Percentiles rank a stretch among this genome's conserved stretches.
These are phyloP conservation scores for Botrytis elliptica DNA, from an alignment of 2,329 filamentous ascomycete genomes.

Conservation along the genomic window DNA sequence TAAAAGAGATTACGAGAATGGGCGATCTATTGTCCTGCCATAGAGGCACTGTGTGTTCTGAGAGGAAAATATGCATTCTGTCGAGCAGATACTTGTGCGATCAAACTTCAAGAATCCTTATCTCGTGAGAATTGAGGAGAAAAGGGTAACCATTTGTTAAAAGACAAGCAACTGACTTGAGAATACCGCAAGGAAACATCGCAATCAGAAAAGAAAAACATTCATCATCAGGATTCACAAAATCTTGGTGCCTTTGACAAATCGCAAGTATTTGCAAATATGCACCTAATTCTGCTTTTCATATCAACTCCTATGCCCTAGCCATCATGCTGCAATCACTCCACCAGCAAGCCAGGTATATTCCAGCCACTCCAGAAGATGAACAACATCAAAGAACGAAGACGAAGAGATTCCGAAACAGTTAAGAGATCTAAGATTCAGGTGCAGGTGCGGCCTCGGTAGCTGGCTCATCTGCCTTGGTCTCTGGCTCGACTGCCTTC, in stretches of 20 bases:
- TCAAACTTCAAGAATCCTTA: slow-evolving; percentile 31
- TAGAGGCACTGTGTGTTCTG: slow-evolving; percentile 34
- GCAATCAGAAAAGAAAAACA: slow-evolving; percentile 41
- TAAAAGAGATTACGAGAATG: slow-evolving; percentile 27
- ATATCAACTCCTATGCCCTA: slow-evolving; percentile 41
- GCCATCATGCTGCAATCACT: slow-evolving; percentile 38
- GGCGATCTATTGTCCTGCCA: slow-evolving; percentile 33
- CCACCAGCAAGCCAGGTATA: slow-evolving; percentile 37
- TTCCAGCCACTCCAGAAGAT: slow-evolving; percentile 38
- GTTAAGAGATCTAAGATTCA: slow-evolving; percentile 50
- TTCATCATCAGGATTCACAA: slow-evolving; percentile 41
- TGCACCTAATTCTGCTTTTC: slow-evolving; percentile 40
- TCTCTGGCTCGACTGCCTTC: slow-evolving; percentile 49
- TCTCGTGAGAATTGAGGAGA: slow-evolving; percentile 31
- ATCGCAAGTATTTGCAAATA: slow-evolving; percentile 36
- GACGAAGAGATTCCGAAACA: slow-evolving; percentile 41
- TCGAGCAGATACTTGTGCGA: slow-evolving; percentile 36
- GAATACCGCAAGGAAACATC: slow-evolving; percentile 29
- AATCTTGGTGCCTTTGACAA: slow-evolving; percentile 40
- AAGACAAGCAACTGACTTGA: slow-evolving; percentile 22
- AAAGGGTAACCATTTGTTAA: slow-evolving; percentile 25
- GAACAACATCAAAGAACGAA: slow-evolving; percentile 42
- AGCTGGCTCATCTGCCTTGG: slow-evolving; percentile 41
- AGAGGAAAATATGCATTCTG: slow-evolving; percentile 35
- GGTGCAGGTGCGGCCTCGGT: slow-evolving; percentile 45